Conservation (phyloP, 257 asterid genomes). For the Przewalskia tangutica region DNA sequence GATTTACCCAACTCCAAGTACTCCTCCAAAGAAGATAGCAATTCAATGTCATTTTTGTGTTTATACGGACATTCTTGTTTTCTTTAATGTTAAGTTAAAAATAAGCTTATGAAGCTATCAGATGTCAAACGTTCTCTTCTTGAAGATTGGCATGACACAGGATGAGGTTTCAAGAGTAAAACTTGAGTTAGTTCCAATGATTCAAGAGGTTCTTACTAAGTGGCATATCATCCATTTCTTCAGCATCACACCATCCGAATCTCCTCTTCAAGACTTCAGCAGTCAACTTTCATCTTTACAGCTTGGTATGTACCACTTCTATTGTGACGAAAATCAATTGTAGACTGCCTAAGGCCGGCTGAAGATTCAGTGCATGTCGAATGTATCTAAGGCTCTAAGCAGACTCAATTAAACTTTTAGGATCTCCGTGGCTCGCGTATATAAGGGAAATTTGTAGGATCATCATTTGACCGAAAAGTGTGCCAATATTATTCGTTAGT, state of each 20-base stretch:
- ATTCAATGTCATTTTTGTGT: background rate
- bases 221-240: slow-evolving; percentile 86
- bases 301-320: slow-evolving; percentile 46
- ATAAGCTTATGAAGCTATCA: background rate
- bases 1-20: background rate
- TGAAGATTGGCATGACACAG: slow-evolving; percentile 76
- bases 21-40: background rate
- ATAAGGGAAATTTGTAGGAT: background rate
- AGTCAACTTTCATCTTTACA: slow-evolving; percentile 81
- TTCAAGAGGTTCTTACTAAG: slow-evolving; percentile 71
- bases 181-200: slow-evolving; percentile 72
- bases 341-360: background rate
- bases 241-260: slow-evolving; percentile 72
- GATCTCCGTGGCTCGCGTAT: background rate
- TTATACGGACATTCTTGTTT: background rate
- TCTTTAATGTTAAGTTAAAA: background rate
- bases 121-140: background rate
- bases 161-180: slow-evolving; percentile 65
- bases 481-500: background rate
- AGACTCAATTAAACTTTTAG: background rate
- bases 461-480: background rate
- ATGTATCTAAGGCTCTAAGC: background rate
- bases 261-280: slow-evolving; percentile 78
- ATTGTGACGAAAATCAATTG: background rate
- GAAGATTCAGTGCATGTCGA: background rate